Percentiles rank a stretch among this genome's conserved stretches.
Conservation (phyloP, 176 grass and related monocot genomes). For the Oryza rufipogon region DNA sequence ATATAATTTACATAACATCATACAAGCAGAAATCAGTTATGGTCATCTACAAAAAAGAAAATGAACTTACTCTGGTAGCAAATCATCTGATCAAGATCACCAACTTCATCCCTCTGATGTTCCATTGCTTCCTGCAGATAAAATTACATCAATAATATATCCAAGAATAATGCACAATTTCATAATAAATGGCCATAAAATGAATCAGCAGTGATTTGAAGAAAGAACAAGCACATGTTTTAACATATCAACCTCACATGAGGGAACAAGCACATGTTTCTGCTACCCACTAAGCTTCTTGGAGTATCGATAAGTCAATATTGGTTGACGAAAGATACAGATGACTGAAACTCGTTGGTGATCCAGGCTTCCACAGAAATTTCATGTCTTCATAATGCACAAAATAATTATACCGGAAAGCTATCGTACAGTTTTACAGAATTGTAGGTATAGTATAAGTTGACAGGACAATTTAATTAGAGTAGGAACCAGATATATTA, state of each 20-base stretch:
- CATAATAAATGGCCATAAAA: constrained; percentile 4
- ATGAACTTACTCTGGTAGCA: constrained; percentile 26
- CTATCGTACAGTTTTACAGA: background rate
- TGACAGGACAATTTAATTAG: constrained; percentile 1
- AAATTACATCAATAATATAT: constrained; percentile 1
- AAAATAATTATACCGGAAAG: constrained; percentile 5
- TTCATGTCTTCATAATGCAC: constrained; percentile 11
- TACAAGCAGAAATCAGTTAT: background rate
- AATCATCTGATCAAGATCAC: constrained; percentile 33
- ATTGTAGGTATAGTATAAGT: constrained; percentile 15
- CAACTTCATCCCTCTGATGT: background rate
- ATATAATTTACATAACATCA: background rate
- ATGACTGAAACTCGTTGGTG: background rate
- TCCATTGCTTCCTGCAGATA: constrained; percentile 25
- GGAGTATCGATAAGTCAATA: background rate
- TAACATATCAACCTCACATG: constrained; percentile 1
- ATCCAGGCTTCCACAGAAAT: background rate
- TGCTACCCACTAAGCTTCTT: background rate
- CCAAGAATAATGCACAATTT: constrained; percentile 14
- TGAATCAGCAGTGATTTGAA: background rate
- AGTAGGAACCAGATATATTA: background rate
- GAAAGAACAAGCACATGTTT: background rate
- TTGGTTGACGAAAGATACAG: background rate
- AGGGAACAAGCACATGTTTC: constrained; percentile 9
- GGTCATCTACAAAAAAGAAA: constrained; percentile 10